Base-by-base conservation (phyloP, 805 yeast species). In the Kodamaea fukazawae region DNA sequence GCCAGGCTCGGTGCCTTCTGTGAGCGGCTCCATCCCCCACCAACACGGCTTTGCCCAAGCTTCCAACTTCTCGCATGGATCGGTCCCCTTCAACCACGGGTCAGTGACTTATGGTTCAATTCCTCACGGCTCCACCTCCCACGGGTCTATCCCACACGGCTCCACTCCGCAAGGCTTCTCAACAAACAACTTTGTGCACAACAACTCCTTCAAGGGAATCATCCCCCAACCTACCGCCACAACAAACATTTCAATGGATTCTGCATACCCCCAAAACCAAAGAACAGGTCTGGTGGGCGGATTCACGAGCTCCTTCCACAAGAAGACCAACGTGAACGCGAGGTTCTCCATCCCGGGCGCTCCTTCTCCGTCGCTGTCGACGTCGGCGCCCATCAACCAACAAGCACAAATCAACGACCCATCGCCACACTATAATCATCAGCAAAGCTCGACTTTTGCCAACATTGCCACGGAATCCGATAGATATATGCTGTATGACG, bases 211-310 rank as follows among this genome's bases (percentile, higher is more conserved):
- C 36, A 34, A 34, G 11, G 49, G 49, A 17, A 40, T 46, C 16
- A 32, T 43, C 29, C 60, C 65, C 11, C 64, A 63, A 14, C 68
- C 78, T 5, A 67, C 69, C 8, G 78, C 84, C 7, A 78, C 84
- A 2, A 78, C 84, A 43, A 64, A 38, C 46, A 62, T 78, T 22
- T 69, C 78, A 11, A 72, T 67, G 50, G 81, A 76, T 48, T 54
- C 66, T 16, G 77, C 74, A 18, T 38, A 38, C 23, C 30, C 36
- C 29, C 36, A 34, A 27, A 32, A 32, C 34, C 40, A 36, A 11
- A 28, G 36, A 12, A 29, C 40, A n/a, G 41, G 39, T 32, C 38
- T 35, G 38, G 38, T 28, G 5, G 27, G 29, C 9, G 36, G 36
- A 18, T 34, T 34, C 36, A 34, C 36, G 2, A 34, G 36, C 30